Base-by-base conservation (phyloP, 2,329 filamentous ascomycete species). In the Aspergillus sp. region DNA sequence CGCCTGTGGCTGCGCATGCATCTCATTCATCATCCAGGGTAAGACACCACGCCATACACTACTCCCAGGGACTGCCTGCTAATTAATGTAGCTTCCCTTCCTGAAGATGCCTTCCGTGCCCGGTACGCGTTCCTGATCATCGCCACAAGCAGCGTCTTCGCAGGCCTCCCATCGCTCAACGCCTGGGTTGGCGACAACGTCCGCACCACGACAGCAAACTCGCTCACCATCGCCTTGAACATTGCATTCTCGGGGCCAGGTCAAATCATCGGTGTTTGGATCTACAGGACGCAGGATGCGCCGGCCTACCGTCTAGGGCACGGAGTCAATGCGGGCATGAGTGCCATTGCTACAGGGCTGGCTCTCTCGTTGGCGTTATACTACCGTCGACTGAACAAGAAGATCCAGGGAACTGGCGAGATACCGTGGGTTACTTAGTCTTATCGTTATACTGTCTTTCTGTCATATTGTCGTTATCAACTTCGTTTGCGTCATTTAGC, bases 241-340 rank as follows among this genome's bases (percentile, higher is more conserved):
- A 64, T 69, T 35, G 63, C 66, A 2, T 65, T 68, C 52, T 63
- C 63, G 2, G 67, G 64, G 0, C 66, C 67, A 2, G 67, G 68
- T 4, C 67, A 69, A 48, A 69, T 70, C 17, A 67, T 68, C 15
- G 68, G 66, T 2, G 65, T 70, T 1, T 70, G 67, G 67, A 70
- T 70, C 19, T 70, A 69, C 21, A 61, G 46, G 33, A n/a, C 37
- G 2, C 46, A 58, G n/a, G 45, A 58, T 33, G 52, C 31, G 3
- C 56, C 52, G 3, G 39, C 37, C 2, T 58, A 55, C 14, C 52
- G 40, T 1, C 19, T 56, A n/a, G 56, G 52, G 0, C 52, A 58
- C 33, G 56, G 23, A 0, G 31, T 56, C 15, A 52, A 56, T 43
- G 41, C 51, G 17, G 51, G 17, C 3, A 46, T 40, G 51, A 46